phyloP scores from a whole-genome alignment of 1,139 yeast species.

The Nadsonia starkeyi-henricii region DNA sequence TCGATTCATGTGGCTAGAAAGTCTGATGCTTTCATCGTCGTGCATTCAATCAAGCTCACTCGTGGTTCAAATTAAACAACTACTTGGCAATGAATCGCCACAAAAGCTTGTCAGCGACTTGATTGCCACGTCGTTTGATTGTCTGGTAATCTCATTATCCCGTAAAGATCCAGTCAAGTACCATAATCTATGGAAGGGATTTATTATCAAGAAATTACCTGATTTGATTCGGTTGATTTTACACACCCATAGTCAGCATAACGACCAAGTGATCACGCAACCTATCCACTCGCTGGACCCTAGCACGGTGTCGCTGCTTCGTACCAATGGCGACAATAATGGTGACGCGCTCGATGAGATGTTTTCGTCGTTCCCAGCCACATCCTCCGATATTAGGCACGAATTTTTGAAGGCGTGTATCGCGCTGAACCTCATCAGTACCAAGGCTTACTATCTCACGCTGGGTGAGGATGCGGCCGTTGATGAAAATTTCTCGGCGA shows the following conservation, averaged over 20 bases:
- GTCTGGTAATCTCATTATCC: constrained; percentile 19
- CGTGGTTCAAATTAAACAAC: constrained; percentile 16
- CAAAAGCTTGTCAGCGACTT: constrained; percentile 19
- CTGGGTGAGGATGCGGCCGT: constrained; percentile 28
- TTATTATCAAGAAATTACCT: constrained; percentile 20
- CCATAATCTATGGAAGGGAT: constrained; percentile 18
- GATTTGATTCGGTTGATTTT: constrained; percentile 13
- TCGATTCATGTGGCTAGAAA: constrained; percentile 23
- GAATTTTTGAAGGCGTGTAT: constrained; percentile 42
- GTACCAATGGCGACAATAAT: constrained; percentile 16
- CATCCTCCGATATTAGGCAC: constrained; percentile 38
- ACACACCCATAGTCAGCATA: constrained; percentile 9
- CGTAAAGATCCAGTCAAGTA: constrained; percentile 17
- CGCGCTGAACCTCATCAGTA: constrained; percentile 29
- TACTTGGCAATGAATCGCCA: constrained; percentile 18
- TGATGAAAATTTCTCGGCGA: constrained; percentile 6
- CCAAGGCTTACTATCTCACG: constrained; percentile 31
- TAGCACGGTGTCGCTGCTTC: constrained; percentile 16
- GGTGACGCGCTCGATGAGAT: constrained; percentile 30
- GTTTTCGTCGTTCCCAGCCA: constrained; percentile 33
- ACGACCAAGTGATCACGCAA: constrained; percentile 16
- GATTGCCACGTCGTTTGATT: constrained; percentile 24
- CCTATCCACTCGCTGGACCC: constrained; percentile 14
- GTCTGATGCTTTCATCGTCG: constrained; percentile 16
- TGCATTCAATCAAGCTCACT: constrained; percentile 16